Percentiles rank a stretch among this genome's conserved stretches.
These are phyloP conservation scores for Rosa chinensis DNA, from an alignment of 306 rosid genomes.

Conservation along the genomic window DNA sequence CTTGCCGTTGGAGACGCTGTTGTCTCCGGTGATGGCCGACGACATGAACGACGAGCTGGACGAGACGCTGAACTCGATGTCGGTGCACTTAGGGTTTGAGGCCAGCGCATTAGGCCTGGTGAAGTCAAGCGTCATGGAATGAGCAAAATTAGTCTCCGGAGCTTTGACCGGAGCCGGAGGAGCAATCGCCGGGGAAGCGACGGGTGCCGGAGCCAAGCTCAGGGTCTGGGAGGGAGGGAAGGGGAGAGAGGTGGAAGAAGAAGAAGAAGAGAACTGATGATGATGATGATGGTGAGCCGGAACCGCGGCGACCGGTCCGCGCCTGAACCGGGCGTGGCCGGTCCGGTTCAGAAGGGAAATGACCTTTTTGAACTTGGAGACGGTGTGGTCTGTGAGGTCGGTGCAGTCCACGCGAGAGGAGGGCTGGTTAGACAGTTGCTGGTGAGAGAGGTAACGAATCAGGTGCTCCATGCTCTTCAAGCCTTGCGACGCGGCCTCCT, in stretches of 20 bases:
- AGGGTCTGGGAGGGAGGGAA: conserved; percentile 21
- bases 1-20: conserved; percentile 83
- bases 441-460: conserved; percentile 52
- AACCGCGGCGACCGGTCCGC: conserved; percentile 54
- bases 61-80: conserved; percentile 76
- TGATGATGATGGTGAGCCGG: conserved; percentile 15
- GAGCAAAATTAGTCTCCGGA: conserved; percentile 33
- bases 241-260: background rate
- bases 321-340: conserved; percentile 93
- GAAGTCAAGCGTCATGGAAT: conserved; percentile 73
- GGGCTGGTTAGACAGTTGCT: conserved; percentile 9
- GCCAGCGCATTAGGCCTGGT: conserved; percentile 49
- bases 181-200: conserved; percentile 20
- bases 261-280: conserved; percentile 10
- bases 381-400: conserved; percentile 62
- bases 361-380: conserved; percentile 65
- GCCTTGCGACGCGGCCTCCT: conserved; percentile 82
- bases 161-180: conserved; percentile 24
- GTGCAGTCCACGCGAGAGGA: conserved; percentile 50
- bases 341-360: conserved; percentile 70
- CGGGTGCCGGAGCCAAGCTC: conserved; percentile 26
- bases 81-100: conserved; percentile 40
- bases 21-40: conserved; percentile 86
- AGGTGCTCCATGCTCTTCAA: conserved; percentile 74
- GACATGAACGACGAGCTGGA: conserved; percentile 86